Base-by-base conservation (phyloP, 805 yeast species). In the Metschnikowia peoriensis region DNA sequence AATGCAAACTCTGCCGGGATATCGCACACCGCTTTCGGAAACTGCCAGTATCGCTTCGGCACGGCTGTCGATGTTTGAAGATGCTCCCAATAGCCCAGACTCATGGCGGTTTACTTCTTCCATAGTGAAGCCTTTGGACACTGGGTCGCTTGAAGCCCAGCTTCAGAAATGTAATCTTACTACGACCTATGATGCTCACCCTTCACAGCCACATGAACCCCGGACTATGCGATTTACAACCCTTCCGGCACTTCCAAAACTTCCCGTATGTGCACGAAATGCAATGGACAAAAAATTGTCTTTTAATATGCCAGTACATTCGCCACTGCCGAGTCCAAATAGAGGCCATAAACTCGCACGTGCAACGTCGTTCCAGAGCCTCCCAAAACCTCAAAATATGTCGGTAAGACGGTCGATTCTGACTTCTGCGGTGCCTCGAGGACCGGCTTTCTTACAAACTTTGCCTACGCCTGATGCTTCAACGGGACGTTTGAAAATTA, bases 1-100 rank as follows among this genome's bases (percentile, higher is more conserved):
- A 10, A 38, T 38, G 11, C 15, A 38, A 38, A 16, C n/a, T 4
- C 22, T 43, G 22, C 34, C 29, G n/a, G 34, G 39, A 7, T 43
- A 38, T 17, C 39, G 38, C 27, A 35, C 43, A 7, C 47, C 43
- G 22, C 38, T 14, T 11, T 48, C 47, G n/a, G 47, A 37, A 10
- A 9, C 50, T 35, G 39, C 47, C 16, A 54, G 60, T 41, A 7
- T 39, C 14, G 15, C 15, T 22, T 54, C 60, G n/a, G 35, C 46
- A 16, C 45, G 39, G 14, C 46, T 55, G 17, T 58, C 64, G 8
- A 39, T 62, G 14, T 62, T 62, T 38, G 64, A 61, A 32, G 49
- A 52, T 7, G 49, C 51, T 8, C 57, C 59, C 1, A 42, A 47
- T 29, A 55, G 53, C 35, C 56, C 59, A 10, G 50, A 49, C 16